Conservation (phyloP, 1,284 basidiomycete species). For the Rhizopogon hawkerae region DNA sequence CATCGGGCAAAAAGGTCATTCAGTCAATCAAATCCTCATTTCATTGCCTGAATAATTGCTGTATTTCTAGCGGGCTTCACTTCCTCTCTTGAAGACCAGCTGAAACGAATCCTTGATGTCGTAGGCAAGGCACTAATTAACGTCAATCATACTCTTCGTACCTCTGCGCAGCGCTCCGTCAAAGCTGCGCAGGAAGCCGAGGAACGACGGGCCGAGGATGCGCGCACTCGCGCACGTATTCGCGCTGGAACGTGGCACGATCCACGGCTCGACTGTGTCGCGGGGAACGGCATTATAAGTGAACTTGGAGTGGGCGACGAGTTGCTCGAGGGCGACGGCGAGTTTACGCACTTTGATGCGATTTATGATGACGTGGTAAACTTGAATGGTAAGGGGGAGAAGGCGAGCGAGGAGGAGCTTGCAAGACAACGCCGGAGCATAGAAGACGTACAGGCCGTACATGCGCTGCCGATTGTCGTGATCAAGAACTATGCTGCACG, state of each 20-base stretch:
- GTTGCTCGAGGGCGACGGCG: conserved; percentile 28
- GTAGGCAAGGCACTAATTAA: conserved; percentile 65
- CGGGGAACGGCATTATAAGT: conserved; percentile 76
- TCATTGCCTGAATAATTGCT: conserved; percentile 7
- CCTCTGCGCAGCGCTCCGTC: conserved; percentile 33
- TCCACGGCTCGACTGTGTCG: conserved; percentile 68
- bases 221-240: conserved; percentile 37
- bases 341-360: conserved; percentile 13
- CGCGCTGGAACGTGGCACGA: conserved; percentile 68
- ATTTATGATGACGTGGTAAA: conserved; percentile 7
- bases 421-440: conserved; percentile 26
- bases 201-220: conserved; percentile 29
- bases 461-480: conserved; percentile 76
- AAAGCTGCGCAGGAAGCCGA: conserved; percentile 28
- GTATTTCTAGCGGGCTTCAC: conserved; percentile 67
- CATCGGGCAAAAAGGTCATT: conserved; percentile 85
- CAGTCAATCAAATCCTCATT: conserved; percentile 28
- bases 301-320: conserved; percentile 80
- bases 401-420: conserved; percentile 23
- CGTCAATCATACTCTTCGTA: conserved; percentile 49
- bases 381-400: conserved; percentile 17
- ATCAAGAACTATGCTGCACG: conserved; percentile 71
- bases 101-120: conserved; percentile 81
- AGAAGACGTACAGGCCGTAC: conserved; percentile 44
- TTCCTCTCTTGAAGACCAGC: conserved; percentile 76